phyloP scores from a whole-genome alignment of 495 filamentous ascomycete species.

The Lasiosphaeria hispida region DNA sequence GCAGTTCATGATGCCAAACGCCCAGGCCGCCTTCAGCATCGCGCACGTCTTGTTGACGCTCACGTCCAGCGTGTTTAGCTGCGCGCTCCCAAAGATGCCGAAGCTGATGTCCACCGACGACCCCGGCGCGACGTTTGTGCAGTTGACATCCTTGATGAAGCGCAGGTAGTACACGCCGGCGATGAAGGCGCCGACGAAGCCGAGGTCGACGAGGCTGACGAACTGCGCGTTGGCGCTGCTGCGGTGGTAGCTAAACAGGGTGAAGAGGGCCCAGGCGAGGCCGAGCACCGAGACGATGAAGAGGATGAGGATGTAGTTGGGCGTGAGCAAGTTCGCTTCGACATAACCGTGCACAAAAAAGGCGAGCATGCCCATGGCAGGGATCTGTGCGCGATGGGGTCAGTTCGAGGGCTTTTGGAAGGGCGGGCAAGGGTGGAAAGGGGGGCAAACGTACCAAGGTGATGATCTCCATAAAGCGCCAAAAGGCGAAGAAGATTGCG shows the following conservation, averaged over 20 bases:
- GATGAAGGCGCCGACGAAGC: constrained; percentile 80
- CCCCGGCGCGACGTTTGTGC: constrained; percentile 51
- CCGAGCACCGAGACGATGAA: constrained; percentile 87
- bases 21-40: constrained; percentile 86
- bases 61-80: constrained; percentile 43
- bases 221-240: constrained; percentile 69
- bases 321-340: constrained; percentile 68
- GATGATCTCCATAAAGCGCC: constrained; percentile 77
- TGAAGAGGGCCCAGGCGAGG: constrained; percentile 75
- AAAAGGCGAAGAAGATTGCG: constrained; percentile 79
- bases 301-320: constrained; percentile 76
- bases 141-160: constrained; percentile 64
- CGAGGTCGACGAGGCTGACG: constrained; percentile 74
- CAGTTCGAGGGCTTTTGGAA: constrained; percentile 14
- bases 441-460: constrained; percentile 57
- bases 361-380: constrained; percentile 83
- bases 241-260: constrained; percentile 75
- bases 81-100: constrained; percentile 56
- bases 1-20: constrained; percentile 82
- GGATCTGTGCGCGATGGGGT: constrained; percentile 51
- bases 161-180: constrained; percentile 74
- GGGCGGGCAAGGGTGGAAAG: neutral
- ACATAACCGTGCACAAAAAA: constrained; percentile 79
- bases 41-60: constrained; percentile 71
- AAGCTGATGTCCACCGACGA: constrained; percentile 54